Base-by-base conservation (phyloP, 2,329 filamentous ascomycete genomes). In the Apiospora rasikravindrae region DNA sequence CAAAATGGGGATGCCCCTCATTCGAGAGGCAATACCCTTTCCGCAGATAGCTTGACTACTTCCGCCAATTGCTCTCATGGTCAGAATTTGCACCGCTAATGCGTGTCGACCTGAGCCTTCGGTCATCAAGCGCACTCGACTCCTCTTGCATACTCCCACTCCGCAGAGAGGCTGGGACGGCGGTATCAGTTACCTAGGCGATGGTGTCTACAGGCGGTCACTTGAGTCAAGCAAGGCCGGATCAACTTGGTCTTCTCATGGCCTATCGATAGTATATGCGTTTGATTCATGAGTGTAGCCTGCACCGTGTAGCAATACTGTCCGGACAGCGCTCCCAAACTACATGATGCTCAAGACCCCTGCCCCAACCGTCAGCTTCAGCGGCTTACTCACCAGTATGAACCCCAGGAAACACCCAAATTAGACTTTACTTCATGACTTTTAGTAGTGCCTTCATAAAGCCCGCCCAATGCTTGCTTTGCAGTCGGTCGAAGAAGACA, bases 51-150 rank as follows among this genome's bases (percentile, higher is more conserved):
- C 7, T n/a, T 19, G 33, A 40, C 57, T 8, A 16, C 53, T 61
- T 64, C 57, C 57, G 33, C 33, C 57, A 64, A 40, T 40, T 64
- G 33, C 33, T 64, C 57, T 13, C 57, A 11, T 6, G 19, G 33
- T 64, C 57, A 64, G 22, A 64, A 11, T 64, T 64, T 64, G 57
- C 57, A 64, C 57, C 57, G 57, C 57, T 64, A 64, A 64, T 64
- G 57, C 33, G 57, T 40, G 57, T n/a, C 33, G 57, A 64, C 57
- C 57, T 64, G 57, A 64, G 57, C 33, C 33, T 37, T 64, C 37
- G 40, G 33, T 64, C 57, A 40, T n/a, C 33, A 40, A 64, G 57
- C 57, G 33, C 40, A 33, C 57, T 40, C 8, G 57, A 22, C 57
- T 64, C 33, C 57, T 64, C 57, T 37, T 64, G 57, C 33, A 64